Evolutionary conservation across 805 yeast species (phyloP).

Genomic region (Starmerella etchellsii): DNA sequence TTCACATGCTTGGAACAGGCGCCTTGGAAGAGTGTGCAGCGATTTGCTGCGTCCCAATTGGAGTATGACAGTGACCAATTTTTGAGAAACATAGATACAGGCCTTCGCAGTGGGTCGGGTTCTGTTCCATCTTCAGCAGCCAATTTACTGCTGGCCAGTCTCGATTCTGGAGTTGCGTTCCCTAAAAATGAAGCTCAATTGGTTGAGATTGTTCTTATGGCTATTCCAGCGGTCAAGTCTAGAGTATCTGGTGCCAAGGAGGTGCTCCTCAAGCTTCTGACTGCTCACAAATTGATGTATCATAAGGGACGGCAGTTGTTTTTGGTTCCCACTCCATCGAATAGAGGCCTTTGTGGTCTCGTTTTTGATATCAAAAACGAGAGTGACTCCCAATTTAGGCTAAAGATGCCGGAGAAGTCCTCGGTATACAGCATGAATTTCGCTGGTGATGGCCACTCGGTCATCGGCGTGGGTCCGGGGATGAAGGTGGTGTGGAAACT

Average conservation of each 20-base stretch:
- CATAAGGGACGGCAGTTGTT: slow-evolving; percentile 10
- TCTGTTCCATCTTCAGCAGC: background rate
- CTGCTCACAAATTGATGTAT: slow-evolving; percentile 5
- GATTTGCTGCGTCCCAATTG: slow-evolving; percentile 2
- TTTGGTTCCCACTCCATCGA: slow-evolving; percentile 9
- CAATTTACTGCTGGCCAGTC: slow-evolving; percentile 3
- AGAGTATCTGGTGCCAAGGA: slow-evolving; percentile 6
- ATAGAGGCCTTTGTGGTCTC: slow-evolving; percentile 2
- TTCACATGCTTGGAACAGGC: background rate
- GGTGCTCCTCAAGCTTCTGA: slow-evolving; percentile 8
- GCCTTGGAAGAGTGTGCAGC: background rate
- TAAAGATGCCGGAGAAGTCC: background rate
- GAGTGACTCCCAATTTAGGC: background rate
- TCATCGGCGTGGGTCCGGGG: slow-evolving; percentile 1
- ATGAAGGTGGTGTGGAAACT: slow-evolving; percentile 7
- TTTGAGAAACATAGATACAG: slow-evolving; percentile 1
- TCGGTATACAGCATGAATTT: background rate
- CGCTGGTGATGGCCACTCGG: slow-evolving; percentile 12
- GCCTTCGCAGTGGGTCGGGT: background rate
- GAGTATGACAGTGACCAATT: background rate
- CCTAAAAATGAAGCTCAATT: slow-evolving; percentile 6
- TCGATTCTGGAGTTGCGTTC: slow-evolving; percentile 1
- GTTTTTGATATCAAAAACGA: slow-evolving; percentile 7
- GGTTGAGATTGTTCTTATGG: slow-evolving; percentile 4
- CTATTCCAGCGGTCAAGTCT: slow-evolving; percentile 1